Percentiles rank a stretch among this genome's conserved stretches.
These are phyloP conservation scores for Melanopsichium pennsylvanicum DNA, from an alignment of 1,284 basidiomycete genomes.

Conservation along the genomic window DNA sequence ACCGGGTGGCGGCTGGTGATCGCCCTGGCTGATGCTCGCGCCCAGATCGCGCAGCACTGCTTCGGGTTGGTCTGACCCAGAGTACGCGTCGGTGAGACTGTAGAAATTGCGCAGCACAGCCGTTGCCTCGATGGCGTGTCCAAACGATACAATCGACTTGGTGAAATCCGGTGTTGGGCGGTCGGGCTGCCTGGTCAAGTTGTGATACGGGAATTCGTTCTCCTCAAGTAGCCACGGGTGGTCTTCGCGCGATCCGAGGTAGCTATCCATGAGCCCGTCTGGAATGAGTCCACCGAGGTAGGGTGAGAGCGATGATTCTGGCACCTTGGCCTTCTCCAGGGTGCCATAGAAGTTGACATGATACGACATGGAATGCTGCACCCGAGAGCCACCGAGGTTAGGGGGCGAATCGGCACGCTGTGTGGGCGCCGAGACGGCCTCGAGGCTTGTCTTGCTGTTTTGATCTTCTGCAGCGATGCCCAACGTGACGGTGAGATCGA, in stretches of 20 bases:
- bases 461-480: slow-evolving; percentile 8
- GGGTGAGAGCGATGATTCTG: slow-evolving; percentile 24
- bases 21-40: neutral
- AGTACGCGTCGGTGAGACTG: slow-evolving; percentile 38
- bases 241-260: slow-evolving; percentile 24
- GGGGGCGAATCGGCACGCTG: slow-evolving; percentile 13
- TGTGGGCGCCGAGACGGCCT: slow-evolving; percentile 15
- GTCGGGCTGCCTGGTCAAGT: slow-evolving; percentile 19
- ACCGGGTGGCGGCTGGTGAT: slow-evolving; percentile 2
- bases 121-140: slow-evolving; percentile 15
- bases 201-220: slow-evolving; percentile 17
- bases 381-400: neutral
- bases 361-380: slow-evolving; percentile 28
- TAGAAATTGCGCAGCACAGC: slow-evolving; percentile 25
- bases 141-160: slow-evolving; percentile 20
- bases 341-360: slow-evolving; percentile 42
- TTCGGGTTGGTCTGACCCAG: slow-evolving; percentile 18
- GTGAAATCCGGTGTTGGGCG: slow-evolving; percentile 11
- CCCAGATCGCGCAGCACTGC: slow-evolving; percentile 30
- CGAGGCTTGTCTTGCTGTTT: slow-evolving; percentile 17
- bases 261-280: slow-evolving; percentile 10
- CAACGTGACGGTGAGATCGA: slow-evolving; percentile 12
- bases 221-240: slow-evolving; percentile 35
- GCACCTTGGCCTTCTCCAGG: slow-evolving; percentile 28
- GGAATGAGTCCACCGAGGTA: slow-evolving; percentile 30